Conservation (phyloP, 768 basidiomycete genomes). For the Mrakia hoshinonis region DNA sequence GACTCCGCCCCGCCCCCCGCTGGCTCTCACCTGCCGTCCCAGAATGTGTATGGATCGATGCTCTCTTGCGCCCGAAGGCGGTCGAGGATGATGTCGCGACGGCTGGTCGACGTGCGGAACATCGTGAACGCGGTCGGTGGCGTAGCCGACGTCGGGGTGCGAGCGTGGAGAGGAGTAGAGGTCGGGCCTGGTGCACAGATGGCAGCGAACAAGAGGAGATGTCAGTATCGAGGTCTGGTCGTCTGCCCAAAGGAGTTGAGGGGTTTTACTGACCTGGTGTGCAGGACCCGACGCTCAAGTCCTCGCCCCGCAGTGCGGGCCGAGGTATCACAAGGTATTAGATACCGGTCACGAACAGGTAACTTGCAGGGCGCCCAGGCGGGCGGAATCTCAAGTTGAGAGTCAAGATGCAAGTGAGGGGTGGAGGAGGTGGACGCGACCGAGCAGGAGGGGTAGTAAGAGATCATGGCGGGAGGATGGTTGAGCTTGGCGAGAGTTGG, state of each 20-base stretch:
- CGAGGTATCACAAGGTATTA: slow-evolving; percentile 2
- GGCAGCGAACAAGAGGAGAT: background rate
- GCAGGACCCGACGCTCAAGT: background rate
- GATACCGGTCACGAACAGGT: background rate
- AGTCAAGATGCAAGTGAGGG: background rate
- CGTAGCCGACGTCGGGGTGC: background rate
- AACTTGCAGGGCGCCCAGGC: background rate
- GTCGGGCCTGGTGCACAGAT: background rate
- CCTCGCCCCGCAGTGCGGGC: background rate
- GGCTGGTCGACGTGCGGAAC: too few relatives aligned
- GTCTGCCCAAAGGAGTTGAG: too few relatives aligned
- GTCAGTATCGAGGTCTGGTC: background rate
- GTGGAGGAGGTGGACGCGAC: background rate
- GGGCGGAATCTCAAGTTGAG: background rate
- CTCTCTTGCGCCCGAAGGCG: too few relatives aligned
- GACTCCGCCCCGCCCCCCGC: too few relatives aligned
- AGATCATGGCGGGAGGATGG: background rate
- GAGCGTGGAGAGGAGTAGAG: slow-evolving; percentile 16
- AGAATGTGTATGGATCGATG: too few relatives aligned
- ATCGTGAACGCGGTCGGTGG: background rate
- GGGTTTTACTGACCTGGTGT: background rate
- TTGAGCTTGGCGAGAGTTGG: background rate
- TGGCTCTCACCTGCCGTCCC: too few relatives aligned
- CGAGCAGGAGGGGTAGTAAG: background rate
- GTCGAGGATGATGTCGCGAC: too few relatives aligned